Percentiles rank a stretch among this genome's conserved stretches.
Evolutionary conservation across 805 yeast species (phyloP).

Genomic region (Metschnikowia colocasiae): DNA sequence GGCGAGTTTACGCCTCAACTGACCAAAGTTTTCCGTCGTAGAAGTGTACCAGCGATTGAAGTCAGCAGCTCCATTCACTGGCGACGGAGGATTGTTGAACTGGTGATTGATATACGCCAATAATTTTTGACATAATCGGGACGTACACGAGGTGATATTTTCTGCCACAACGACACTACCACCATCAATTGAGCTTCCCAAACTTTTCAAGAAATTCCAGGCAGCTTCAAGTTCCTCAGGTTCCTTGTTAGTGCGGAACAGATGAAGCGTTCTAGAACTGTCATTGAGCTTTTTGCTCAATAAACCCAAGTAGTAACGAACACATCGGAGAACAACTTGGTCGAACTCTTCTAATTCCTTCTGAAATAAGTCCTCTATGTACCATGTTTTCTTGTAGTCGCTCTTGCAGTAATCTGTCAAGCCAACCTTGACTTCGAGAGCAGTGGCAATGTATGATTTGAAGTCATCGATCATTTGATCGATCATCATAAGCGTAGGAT

Average conservation of each 20-base stretch:
- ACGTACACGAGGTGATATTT: conserved; percentile 62
- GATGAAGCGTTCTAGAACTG: conserved; percentile 56
- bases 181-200: conserved; percentile 75
- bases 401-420: conserved; percentile 58
- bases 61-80: conserved; percentile 29
- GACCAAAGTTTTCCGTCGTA: conserved; percentile 67
- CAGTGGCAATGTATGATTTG: conserved; percentile 68
- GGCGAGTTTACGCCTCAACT: conserved; percentile 73
- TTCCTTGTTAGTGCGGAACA: conserved; percentile 82
- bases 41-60: conserved; percentile 62
- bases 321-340: conserved; percentile 65
- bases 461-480: conserved; percentile 91
- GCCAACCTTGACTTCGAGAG: conserved; percentile 69
- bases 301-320: conserved; percentile 64
- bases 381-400: conserved; percentile 60
- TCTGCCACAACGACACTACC: conserved; percentile 80
- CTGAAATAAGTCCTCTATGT: conserved; percentile 60
- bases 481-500: conserved; percentile 92
- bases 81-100: conserved; percentile 52
- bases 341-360: conserved; percentile 52
- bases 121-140: conserved; percentile 65
- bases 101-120: conserved; percentile 70
- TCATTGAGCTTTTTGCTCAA: conserved; percentile 76
- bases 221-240: conserved; percentile 84
- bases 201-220: conserved; percentile 72